These are phyloP conservation scores for Venturia oleaginea DNA, from an alignment of 2,329 filamentous ascomycete genomes.

Conservation along the genomic window DNA sequence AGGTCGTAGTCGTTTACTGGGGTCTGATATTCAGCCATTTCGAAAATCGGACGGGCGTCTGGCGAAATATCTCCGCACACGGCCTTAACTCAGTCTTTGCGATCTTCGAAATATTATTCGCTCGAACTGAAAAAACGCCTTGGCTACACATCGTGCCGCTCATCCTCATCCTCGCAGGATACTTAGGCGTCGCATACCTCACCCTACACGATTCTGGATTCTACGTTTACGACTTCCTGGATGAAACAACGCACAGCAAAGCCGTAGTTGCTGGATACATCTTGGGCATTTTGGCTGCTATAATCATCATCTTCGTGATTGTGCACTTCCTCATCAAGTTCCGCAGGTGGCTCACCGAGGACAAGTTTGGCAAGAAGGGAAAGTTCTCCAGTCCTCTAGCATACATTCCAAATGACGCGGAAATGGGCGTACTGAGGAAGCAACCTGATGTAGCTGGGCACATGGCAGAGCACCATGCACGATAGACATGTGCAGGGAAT, in stretches of 20 bases:
- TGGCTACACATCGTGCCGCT: conserved; percentile 60
- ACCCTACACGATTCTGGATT: conserved; percentile 60
- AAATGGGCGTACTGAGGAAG: background rate
- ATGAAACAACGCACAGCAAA: conserved; percentile 41
- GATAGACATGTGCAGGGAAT: background rate
- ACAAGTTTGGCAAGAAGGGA: conserved; percentile 32
- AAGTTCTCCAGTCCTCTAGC: conserved; percentile 21
- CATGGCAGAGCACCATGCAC: background rate
- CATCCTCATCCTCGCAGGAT: conserved; percentile 60
- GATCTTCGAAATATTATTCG: conserved; percentile 63
- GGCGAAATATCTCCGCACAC: conserved; percentile 64
- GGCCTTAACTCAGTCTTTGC: conserved; percentile 65
- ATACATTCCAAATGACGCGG: background rate
- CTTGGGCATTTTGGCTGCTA: conserved; percentile 37
- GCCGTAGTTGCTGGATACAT: conserved; percentile 56
- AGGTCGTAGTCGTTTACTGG: conserved; percentile 33
- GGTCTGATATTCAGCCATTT: conserved; percentile 29
- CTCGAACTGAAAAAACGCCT: conserved; percentile 54
- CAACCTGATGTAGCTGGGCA: background rate
- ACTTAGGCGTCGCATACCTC: conserved; percentile 65
- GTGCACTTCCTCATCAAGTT: conserved; percentile 31
- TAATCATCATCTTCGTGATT: conserved; percentile 33
- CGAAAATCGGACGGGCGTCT: conserved; percentile 26
- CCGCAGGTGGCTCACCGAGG: conserved; percentile 36
- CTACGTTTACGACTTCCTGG: conserved; percentile 73